phyloP scores from a whole-genome alignment of 1,284 basidiomycete genomes.

The Irpex lacteus region DNA sequence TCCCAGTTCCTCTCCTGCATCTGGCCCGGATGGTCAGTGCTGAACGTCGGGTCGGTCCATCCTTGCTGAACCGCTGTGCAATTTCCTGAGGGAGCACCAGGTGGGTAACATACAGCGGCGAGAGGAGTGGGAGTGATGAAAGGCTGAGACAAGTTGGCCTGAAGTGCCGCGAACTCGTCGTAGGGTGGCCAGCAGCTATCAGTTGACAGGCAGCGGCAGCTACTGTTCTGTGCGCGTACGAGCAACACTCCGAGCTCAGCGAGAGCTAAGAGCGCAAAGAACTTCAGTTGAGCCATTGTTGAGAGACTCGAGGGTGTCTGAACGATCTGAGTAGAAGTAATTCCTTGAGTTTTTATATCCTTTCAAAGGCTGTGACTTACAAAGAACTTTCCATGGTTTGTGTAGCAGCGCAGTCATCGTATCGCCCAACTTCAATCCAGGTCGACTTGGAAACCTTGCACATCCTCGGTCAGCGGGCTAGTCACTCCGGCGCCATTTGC shows the following conservation, averaged over 20 bases:
- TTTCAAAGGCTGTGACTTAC: too few relatives aligned
- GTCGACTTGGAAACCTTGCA: too few relatives aligned
- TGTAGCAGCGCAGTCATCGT: too few relatives aligned
- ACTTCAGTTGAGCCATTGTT: not conserved
- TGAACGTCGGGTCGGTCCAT: conserved; percentile 35
- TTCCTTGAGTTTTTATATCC: too few relatives aligned
- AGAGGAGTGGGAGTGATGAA: conserved; percentile 35
- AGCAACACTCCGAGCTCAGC: not conserved
- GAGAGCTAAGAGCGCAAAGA: not conserved
- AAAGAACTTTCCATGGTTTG: too few relatives aligned
- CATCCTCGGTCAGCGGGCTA: too few relatives aligned
- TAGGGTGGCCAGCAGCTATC: conserved; percentile 41
- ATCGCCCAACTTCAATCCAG: too few relatives aligned
- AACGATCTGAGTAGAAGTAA: too few relatives aligned
- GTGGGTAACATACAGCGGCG: conserved; percentile 35
- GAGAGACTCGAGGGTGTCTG: too few relatives aligned
- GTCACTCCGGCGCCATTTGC: too few relatives aligned
- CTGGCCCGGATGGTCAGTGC: conserved; percentile 37
- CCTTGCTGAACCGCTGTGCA: conserved; percentile 31
- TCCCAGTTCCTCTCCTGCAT: conserved; percentile 40
- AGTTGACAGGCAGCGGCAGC: conserved; percentile 27
- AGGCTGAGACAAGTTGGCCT: conserved; percentile 34
- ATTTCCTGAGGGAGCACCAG: conserved; percentile 28
- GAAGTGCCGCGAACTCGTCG: conserved; percentile 31
- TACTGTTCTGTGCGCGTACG: not conserved